phyloP scores from a whole-genome alignment of 108 stramenopile genomes.

The Skeletonema costatum region DNA sequence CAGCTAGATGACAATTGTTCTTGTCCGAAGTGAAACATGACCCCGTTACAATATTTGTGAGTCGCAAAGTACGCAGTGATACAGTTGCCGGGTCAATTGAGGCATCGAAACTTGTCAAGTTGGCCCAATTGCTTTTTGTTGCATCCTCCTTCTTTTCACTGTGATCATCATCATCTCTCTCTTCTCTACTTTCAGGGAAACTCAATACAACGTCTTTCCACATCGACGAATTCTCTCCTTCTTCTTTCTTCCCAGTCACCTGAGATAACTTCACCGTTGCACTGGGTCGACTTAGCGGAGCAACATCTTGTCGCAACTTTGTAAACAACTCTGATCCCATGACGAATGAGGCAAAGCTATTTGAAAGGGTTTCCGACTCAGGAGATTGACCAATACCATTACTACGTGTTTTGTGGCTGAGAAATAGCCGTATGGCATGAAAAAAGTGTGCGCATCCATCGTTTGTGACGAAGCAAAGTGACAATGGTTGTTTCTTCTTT shows the following conservation, averaged over 20 bases:
- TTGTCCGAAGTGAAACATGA: constrained; percentile 37
- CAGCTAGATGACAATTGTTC: constrained; percentile 32
- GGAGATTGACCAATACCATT: not conserved
- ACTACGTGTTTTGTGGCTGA: not conserved
- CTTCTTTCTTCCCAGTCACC: not conserved
- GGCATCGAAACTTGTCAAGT: constrained; percentile 34
- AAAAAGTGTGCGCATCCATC: constrained; percentile 44
- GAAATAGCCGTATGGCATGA: constrained; percentile 25
- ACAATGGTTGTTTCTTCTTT: constrained; percentile 33
- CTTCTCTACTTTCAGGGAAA: not conserved
- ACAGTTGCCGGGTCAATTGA: constrained; percentile 34
- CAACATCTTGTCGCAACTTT: constrained; percentile 21
- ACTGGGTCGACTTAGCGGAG: constrained; percentile 26
- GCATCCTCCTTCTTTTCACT: not conserved
- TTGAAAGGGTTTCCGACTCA: constrained; percentile 5
- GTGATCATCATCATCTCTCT: not conserved
- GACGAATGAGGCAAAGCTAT: constrained; percentile 38
- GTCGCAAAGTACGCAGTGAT: constrained; percentile 27
- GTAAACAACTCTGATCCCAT: constrained; percentile 26
- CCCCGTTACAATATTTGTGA: constrained; percentile 31
- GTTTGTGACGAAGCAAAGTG: constrained; percentile 33
- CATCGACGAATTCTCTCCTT: not conserved
- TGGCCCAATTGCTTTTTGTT: constrained; percentile 24
- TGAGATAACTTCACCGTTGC: constrained; percentile 31
- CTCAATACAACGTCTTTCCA: not conserved